Percentiles rank a stretch among this genome's conserved stretches.
phyloP scores from a whole-genome alignment of 805 yeast species.

The Monosporozyma yasuniensis region DNA sequence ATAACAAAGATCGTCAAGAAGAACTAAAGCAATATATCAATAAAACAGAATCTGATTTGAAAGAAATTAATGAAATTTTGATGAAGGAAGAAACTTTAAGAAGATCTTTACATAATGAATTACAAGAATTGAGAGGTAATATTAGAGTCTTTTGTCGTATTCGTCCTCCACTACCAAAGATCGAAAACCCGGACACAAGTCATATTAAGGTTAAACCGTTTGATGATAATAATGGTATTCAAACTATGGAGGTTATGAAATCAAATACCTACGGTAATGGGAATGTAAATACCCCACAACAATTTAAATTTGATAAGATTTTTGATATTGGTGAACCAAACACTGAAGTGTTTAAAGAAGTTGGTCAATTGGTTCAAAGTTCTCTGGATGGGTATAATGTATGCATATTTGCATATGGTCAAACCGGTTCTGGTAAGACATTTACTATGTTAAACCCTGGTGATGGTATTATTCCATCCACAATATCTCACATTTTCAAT shows the following conservation, averaged over 20 bases:
- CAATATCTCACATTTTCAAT: conserved; percentile 61
- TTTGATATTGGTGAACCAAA: conserved; percentile 51
- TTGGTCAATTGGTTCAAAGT: conserved; percentile 77
- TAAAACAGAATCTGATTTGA: conserved; percentile 27
- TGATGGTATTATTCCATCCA: conserved; percentile 77
- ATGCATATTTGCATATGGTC: conserved; percentile 94
- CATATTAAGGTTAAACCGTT: conserved; percentile 27
- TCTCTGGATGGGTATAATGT: conserved; percentile 85
- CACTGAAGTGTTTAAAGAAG: conserved; percentile 64
- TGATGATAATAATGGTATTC: conserved; percentile 23
- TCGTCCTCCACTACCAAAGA: conserved; percentile 42
- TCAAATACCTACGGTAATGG: background rate
- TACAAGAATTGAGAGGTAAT: conserved; percentile 86
- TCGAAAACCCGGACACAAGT: conserved; percentile 17
- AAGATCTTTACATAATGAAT: conserved; percentile 55
- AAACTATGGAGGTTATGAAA: conserved; percentile 18
- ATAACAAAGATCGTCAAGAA: conserved; percentile 8
- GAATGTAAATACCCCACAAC: conserved; percentile 2
- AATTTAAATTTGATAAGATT: conserved; percentile 69
- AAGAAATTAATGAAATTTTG: conserved; percentile 31
- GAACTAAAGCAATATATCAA: conserved; percentile 21
- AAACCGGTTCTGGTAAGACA: conserved; percentile 93
- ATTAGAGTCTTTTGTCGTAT: conserved; percentile 85
- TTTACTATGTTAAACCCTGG: conserved; percentile 68
- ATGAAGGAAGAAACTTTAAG: conserved; percentile 46